Evolutionary conservation across 805 yeast species (phyloP).

Genomic region (Ogataea pini): DNA sequence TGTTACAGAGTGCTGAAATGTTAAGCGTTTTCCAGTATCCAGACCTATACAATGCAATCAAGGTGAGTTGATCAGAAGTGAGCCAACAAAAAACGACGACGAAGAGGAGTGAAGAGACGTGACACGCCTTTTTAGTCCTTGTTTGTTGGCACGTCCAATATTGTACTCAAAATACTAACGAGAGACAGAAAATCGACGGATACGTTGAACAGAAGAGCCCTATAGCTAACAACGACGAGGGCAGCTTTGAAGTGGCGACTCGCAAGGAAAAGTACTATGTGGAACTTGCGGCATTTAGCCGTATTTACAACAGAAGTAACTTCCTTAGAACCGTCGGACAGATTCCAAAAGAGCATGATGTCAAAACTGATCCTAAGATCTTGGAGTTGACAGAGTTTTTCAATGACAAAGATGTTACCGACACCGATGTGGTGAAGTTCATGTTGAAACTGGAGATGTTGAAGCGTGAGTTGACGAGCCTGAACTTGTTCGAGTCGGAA

Average conservation of each 20-base stretch:
- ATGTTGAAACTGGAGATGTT: slow-evolving; percentile 19
- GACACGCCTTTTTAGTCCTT: no score
- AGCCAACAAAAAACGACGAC: no score
- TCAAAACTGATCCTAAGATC: slow-evolving; percentile 13
- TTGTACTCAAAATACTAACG: slow-evolving; percentile 3
- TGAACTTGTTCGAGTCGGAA: slow-evolving; percentile 2
- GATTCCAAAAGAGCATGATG: slow-evolving; percentile 17
- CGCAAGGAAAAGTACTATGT: slow-evolving; percentile 4
- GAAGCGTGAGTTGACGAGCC: slow-evolving; percentile 15
- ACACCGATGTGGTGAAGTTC: slow-evolving; percentile 17
- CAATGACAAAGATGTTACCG: neutral
- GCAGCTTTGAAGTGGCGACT: slow-evolving; percentile 1
- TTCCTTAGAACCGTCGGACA: slow-evolving; percentile 10
- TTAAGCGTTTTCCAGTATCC: slow-evolving; percentile 16
- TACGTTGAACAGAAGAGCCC: slow-evolving; percentile 9
- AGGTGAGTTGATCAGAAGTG: slow-evolving; percentile 11
- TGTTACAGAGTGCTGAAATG: neutral
- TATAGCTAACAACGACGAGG: neutral
- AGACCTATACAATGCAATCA: slow-evolving; percentile 9
- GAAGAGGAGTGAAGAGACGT: no score
- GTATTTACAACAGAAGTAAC: slow-evolving; percentile 13
- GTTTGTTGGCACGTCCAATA: no score
- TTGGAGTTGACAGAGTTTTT: slow-evolving; percentile 11
- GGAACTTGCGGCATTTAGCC: slow-evolving; percentile 10
- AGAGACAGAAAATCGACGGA: slow-evolving; percentile 9